Evolutionary conservation across 768 basidiomycete genomes (phyloP), one percentile per base, ranked within the genome.

Genomic region (Lepiota venenata): DNA sequence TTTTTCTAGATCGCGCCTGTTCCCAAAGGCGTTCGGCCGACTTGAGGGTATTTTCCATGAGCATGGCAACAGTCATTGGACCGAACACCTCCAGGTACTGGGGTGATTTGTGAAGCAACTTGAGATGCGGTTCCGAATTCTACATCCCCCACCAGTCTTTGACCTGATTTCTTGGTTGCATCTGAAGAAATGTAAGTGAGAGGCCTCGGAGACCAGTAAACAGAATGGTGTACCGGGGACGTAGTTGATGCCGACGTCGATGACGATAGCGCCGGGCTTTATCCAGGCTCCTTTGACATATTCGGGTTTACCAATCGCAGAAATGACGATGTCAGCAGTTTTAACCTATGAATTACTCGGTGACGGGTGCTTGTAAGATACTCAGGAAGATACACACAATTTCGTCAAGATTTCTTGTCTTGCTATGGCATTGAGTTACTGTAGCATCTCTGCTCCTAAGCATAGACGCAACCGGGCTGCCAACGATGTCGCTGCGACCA

Each of bases 51-150:
- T 98, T 99, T 64, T 85, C 81, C 95, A 99, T 98, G 58, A 99
- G 84, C 76, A 98, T 80, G 18, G 97, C 97, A 55, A 99, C 97
- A 12, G 97, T 99, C 95, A 98, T 97, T n/a, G 97, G 97, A 11
- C 97, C 97, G 49, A n/a, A 99, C 97, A 54, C 97, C 97, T 69
- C 97, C 97, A 0, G 97, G 97, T 21, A 99, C 97, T 18, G 97
- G 97, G 0, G 97, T 99, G 63, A 99, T 97, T 71, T 88, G 74
- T 1, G 91, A 90, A 1, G 97, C 96, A 55, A 88, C 83, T 42
- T 74, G 64, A 21, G 81, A 72, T n/a, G 92, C 95, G 5, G 87
- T 77, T 7, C 77, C 76, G 64, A 83, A 98, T 58, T 97, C 85
- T 47, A 98, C 95, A 70, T 99, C 97, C 37, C 97, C 97, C 54